phyloP scores from a whole-genome alignment of 345 rosid genomes.

The Eucalyptus curtisii region DNA sequence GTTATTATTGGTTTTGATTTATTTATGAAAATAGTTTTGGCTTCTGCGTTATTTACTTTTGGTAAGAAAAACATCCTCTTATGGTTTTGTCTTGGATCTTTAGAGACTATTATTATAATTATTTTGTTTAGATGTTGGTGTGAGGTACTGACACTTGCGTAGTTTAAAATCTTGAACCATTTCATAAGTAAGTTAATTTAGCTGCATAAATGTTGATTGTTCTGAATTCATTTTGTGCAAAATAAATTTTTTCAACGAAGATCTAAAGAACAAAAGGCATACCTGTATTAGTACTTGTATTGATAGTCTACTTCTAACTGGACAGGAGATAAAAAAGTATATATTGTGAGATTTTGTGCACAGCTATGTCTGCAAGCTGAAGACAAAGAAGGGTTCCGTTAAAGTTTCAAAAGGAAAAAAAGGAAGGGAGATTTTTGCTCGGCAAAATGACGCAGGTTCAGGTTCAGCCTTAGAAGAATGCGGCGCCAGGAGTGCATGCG shows the following conservation, averaged over 20 bases:
- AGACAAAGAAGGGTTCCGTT: neutral
- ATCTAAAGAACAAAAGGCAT: neutral
- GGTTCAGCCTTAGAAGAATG: slow-evolving; percentile 18
- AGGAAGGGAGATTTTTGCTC: neutral
- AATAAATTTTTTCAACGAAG: neutral
- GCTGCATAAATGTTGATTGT: neutral
- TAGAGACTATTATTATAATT: neutral
- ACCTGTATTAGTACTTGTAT: neutral
- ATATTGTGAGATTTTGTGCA: neutral
- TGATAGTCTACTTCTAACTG: neutral
- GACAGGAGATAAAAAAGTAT: neutral
- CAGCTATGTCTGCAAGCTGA: neutral
- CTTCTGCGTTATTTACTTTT: neutral
- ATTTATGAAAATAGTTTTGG: neutral
- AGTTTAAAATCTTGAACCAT: neutral
- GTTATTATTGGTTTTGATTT: neutral
- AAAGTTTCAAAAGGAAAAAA: neutral
- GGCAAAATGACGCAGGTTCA: slow-evolving; percentile 48
- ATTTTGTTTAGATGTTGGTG: neutral
- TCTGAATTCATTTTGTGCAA: neutral
- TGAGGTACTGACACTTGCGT: neutral
- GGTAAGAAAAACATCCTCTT: neutral
- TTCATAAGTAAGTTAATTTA: neutral
- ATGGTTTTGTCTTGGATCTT: neutral
- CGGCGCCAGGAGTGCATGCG: neutral